Evolutionary conservation across 2,329 filamentous ascomycete genomes (phyloP), one percentile per base, ranked within the genome.

Genomic region (Sclerotinia trifoliorum): DNA sequence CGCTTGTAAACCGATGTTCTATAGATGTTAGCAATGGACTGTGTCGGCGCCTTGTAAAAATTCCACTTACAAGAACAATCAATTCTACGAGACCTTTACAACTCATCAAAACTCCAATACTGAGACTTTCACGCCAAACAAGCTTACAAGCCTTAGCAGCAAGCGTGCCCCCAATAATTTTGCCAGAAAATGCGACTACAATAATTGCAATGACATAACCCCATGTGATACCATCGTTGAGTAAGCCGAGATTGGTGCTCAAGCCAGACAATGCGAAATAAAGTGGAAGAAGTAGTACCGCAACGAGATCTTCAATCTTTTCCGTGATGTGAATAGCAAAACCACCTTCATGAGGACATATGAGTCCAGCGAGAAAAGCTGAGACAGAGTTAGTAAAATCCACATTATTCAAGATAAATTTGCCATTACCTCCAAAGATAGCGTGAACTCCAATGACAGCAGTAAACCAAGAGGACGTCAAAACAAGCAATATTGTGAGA

Each of bases 81-180:
- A 98, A 82, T 78, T 97, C 94, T 0, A 97, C 94, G 13, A 98
- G 83, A 75, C 94, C 94, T 79, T 98, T 98, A 79, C 94, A 98
- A 80, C 92, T 96, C 94, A 98, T 98, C 74, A 97, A 80, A 21
- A 90, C 88, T 19, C 94, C 94, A 73, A 98, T 95, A 1, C 92
- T 88, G 44, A 96, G 86, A 68, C 91, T 94, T 78, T 98, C 94
- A 69, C 94, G 86, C 94, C 94, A 98, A 1, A 96, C 85, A 63
- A 97, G 82, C 35, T 90, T 93, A 74, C 88, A 92, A 3, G 87
- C 76, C 48, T 88, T 86, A 0, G 94, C 93, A 10, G 94, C 93
- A 1, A 96, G 69, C 0, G 92, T 89, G 24, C 92, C 93, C 54
- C 94, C 94, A 17, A 89, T 82, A 64, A 98, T 90, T 78, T 98